A percentile compares a stretch with the other conserved stretches of the same genome.
These are phyloP conservation scores for Schizothecium vesticola DNA, from an alignment of 495 filamentous ascomycete species.

Conservation along the genomic window DNA sequence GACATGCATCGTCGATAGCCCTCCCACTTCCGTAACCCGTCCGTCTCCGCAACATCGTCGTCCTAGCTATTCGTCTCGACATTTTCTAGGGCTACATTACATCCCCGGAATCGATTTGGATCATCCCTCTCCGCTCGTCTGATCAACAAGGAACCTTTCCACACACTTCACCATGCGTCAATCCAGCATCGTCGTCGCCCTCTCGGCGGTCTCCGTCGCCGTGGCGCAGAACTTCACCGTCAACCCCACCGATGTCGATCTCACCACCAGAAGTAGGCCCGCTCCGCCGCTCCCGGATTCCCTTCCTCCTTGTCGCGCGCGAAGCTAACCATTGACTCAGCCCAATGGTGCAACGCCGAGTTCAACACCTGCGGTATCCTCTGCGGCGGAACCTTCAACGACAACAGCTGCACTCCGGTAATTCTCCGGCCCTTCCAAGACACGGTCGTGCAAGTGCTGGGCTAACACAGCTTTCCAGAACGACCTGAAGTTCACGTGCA, in stretches of 20 bases:
- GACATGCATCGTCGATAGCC: conserved; percentile 7
- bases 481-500: conserved; percentile 27
- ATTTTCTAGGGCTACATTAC: conserved; percentile 5
- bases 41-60: neutral
- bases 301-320: neutral
- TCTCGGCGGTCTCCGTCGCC: conserved; percentile 26
- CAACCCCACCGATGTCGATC: conserved; percentile 18
- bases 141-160: neutral
- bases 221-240: conserved; percentile 35
- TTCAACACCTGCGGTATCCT: conserved; percentile 32
- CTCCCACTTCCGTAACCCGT: neutral
- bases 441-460: neutral
- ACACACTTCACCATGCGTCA: conserved; percentile 25
- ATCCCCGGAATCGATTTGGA: conserved; percentile 1
- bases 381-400: conserved; percentile 17
- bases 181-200: conserved; percentile 24
- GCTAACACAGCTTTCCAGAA: conserved; percentile 18
- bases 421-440: neutral
- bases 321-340: conserved; percentile 10
- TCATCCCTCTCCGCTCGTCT: neutral
- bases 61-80: conserved; percentile 4
- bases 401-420: conserved; percentile 30
- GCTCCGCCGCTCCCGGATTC: neutral
- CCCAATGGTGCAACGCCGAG: conserved; percentile 33
- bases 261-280: conserved; percentile 16